Conservation (phyloP, 1,284 basidiomycete genomes). For the Leucoagaricus sp. region DNA sequence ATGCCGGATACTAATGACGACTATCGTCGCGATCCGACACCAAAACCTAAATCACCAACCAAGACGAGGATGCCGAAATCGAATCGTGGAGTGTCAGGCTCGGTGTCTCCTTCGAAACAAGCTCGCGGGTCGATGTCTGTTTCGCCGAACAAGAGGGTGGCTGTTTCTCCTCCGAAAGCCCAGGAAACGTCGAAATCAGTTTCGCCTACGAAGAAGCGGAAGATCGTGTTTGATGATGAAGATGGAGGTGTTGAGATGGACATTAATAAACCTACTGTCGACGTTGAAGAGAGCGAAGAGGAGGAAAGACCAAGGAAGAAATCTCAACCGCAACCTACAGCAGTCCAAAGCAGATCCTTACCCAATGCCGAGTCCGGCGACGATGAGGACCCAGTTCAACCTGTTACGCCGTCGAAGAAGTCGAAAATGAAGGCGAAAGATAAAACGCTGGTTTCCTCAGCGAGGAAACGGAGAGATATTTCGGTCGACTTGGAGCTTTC, state of each 20-base stretch:
- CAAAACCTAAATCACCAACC: neutral
- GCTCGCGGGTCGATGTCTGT: neutral
- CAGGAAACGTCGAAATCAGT: neutral
- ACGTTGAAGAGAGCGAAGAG: slow-evolving; percentile 4
- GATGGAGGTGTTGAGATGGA: neutral
- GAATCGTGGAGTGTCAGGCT: neutral
- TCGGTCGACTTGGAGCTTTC: neutral
- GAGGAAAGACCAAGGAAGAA: neutral
- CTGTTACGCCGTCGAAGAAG: neutral
- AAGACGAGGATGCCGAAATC: too few species aligned
- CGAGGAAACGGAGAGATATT: neutral
- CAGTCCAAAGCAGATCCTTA: too few species aligned
- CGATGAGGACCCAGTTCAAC: neutral
- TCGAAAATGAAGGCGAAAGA: neutral
- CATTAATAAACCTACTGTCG: neutral
- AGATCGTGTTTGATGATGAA: neutral
- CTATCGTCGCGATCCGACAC: neutral
- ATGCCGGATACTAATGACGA: slow-evolving; percentile 12
- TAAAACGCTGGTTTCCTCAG: neutral
- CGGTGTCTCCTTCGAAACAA: neutral
- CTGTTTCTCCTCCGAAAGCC: too few species aligned
- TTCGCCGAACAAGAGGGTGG: neutral
- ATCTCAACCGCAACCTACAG: neutral
- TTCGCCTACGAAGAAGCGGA: neutral
- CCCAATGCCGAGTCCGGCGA: neutral